phyloP scores from a whole-genome alignment of 78 protist genomes.

The Cavenderia fasciculata region DNA sequence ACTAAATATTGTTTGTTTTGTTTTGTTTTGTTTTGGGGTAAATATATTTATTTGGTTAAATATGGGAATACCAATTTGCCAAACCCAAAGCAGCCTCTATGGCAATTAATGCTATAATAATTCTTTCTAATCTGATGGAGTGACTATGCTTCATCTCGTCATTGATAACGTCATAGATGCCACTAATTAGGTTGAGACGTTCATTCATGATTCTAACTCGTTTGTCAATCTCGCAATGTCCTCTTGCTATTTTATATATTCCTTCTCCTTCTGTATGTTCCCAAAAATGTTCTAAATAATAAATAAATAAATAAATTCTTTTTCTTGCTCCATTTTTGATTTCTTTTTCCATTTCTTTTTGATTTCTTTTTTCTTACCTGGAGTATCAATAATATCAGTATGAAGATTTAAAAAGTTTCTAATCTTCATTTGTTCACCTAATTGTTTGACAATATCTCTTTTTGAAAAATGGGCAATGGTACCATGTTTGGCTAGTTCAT shows the following conservation, averaged over 20 bases:
- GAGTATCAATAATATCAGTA: constrained; percentile 60
- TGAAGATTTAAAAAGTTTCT: constrained; percentile 24
- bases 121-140: constrained; percentile 49
- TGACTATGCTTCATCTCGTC: constrained; percentile 47
- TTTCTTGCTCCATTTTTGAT: too few relatives aligned
- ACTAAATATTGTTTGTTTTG: too few relatives aligned
- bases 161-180: constrained; percentile 28
- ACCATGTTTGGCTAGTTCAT: constrained; percentile 21
- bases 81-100: constrained; percentile 18
- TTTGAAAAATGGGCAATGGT: neutral
- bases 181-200: constrained; percentile 10
- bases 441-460: constrained; percentile 3
- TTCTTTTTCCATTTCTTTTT: too few relatives aligned
- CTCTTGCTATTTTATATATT: constrained; percentile 37
- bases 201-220: constrained; percentile 56
- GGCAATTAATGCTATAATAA: constrained; percentile 58
- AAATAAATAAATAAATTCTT: too few relatives aligned
- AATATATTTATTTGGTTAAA: too few relatives aligned
- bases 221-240: constrained; percentile 54
- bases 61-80: constrained; percentile 5
- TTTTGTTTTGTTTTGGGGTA: too few relatives aligned
- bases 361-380: constrained; percentile 23
- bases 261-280: constrained; percentile 60
- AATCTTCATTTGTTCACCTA: constrained; percentile 45
- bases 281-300: constrained; percentile 57